Evolutionary conservation across 306 rosid genomes (phyloP), one percentile per base, ranked within the genome.

Genomic region (Biancaea sappan): DNA sequence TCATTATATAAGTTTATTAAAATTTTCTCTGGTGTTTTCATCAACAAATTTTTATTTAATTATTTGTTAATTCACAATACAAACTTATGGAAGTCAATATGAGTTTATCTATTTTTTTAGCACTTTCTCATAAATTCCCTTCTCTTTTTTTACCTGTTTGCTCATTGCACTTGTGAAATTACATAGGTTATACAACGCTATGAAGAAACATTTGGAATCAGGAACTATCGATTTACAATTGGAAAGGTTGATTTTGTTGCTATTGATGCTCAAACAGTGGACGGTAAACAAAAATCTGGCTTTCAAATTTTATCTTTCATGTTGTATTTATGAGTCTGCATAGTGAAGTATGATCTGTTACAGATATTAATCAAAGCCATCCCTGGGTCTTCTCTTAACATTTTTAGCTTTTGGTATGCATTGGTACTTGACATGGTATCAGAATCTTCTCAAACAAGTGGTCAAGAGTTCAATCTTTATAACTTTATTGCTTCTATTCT

Each of bases 211-310:
- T 90, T 90, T 51, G 94, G 96, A 56, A 73, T 32, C 69, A 81
- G 94, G 80, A 90, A 86, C 82, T 77, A 83, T 78, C 83, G 32
- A 69, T 85, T 90, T 79, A 13, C 68, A 0, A 74, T 84, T 59
- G 97, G 97, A 62, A 82, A 88, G 66, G 96, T 90, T 48, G 90
- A 90, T 83, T 92, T 92, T 63, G 35, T 92, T 77, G 91, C 88
- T 5, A 48, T 92, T 76, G 97, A 92, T 85, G 79, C 94, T 37
- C 97, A 90, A 84, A 85, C 78, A 77, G 37, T 92, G 57, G 97
- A 90, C 79, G 97, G 94, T 90, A 86, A 75, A 57, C 59, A 52
- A 11, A 46, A 43, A 52, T 77, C 63, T 58, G 32, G 53, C 61
- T 77, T 53, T 6, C 48, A 56, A 18, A 58, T 40, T 22, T 47